phyloP scores from a whole-genome alignment of 108 stramenopile genomes.

The Pseudonitzschia pungens region DNA sequence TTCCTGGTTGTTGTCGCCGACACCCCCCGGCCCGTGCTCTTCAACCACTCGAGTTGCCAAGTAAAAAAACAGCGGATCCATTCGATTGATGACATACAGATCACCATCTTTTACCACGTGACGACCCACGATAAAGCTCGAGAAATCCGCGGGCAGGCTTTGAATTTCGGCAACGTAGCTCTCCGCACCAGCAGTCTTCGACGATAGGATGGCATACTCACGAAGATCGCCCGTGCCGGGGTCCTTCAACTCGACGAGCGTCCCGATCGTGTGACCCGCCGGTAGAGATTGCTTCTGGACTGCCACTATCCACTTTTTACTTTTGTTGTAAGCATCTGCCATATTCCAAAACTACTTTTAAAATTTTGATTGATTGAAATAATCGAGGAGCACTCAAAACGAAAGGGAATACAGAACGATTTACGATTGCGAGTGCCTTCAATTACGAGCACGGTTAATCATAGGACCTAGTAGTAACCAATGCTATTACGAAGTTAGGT shows the following conservation, averaged over 20 bases:
- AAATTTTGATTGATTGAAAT: no score
- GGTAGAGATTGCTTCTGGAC: background rate
- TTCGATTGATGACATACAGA: constrained; percentile 48
- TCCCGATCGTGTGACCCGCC: constrained; percentile 2
- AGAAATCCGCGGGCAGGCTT: constrained; percentile 45
- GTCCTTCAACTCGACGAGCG: constrained; percentile 23
- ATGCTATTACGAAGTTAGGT: no score
- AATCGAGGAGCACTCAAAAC: no score
- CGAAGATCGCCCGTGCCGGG: constrained; percentile 22
- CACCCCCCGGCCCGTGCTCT: background rate
- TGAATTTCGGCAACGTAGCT: constrained; percentile 54
- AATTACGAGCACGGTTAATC: no score
- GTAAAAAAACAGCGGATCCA: constrained; percentile 73
- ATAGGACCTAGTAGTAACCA: no score
- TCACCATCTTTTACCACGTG: constrained; percentile 53
- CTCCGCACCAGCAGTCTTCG: background rate
- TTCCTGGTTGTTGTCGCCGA: background rate
- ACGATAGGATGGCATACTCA: constrained; percentile 19
- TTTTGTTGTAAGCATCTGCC: constrained; percentile 8
- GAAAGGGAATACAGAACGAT: no score
- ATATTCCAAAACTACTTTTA: background rate
- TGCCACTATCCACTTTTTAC: constrained; percentile 19
- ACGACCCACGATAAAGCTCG: constrained; percentile 59
- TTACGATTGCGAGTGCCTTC: no score
- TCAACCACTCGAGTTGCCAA: constrained; percentile 20